Evolutionary conservation across 331 rosid genomes (phyloP), one percentile per base, ranked within the genome.

Genomic region (Acacia concinna): DNA sequence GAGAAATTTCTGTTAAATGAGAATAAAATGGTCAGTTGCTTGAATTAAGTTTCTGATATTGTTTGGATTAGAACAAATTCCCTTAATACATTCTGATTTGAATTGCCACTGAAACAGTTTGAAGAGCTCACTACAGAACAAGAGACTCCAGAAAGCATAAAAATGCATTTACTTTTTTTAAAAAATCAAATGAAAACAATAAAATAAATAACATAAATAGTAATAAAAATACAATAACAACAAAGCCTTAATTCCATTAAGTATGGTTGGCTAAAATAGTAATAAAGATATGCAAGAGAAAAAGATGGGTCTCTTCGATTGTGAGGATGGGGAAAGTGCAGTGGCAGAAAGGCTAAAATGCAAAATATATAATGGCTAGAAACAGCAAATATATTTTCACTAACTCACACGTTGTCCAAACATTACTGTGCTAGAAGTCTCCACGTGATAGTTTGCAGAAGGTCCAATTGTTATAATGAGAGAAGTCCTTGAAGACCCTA

Each of bases 401-500:
- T 65, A 79, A 84, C 95, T 86, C 83, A 90, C 95, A 81, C 92
- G 83, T 78, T 90, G 95, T 49, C 92, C 95, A 76, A 90, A 90
- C 87, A 87, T 83, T 80, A 90, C 83, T 8, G 92, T 88, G 85
- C 95, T 83, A 78, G 88, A 86, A 64, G 95, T 88, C 83, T 90
- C 92, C 7, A 82, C 87, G 60, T 82, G 81, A 71, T 84, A 82
- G 54, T 86, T 69, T 57, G 90, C 83, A 71, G 95, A 90, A 27
- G 91, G 91, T 59, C 95, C 92, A 69, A 90, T 90, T 15, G 90
- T 87, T 84, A 88, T 67, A 47, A 90, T 82, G 73, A 90, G 92
- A 38, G 95, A 90, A 87, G 95, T 88, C 84, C 95, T 90, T 25
- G 95, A 90, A 75, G 95, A 85, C 68, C 95, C 95, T 90, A 59